Base-by-base conservation (phyloP, 2,329 filamentous ascomycete species). In the Monascus ruber region DNA sequence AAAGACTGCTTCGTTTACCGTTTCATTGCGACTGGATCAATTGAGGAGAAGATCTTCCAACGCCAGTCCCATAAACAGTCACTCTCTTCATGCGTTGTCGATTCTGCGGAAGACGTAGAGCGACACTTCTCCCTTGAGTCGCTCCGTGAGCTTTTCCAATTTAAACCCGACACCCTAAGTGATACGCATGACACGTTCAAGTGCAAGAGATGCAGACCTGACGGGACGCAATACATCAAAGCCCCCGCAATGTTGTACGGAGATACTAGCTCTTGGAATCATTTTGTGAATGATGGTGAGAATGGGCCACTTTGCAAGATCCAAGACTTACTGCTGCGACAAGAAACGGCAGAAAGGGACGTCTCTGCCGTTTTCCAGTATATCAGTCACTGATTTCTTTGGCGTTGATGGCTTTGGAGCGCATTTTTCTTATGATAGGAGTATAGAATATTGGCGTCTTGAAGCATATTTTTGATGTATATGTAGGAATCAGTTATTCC, bases 1-100 rank as follows among this genome's bases (percentile, higher is more conserved):
- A 98, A 98, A 59, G 91, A 98, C 56, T 98, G 91, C 56, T 98
- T 98, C 53, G 91, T 98, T 10, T 98, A 98, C 62, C 84, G 91
- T n/a, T 98, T 98, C 66, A 98, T 98, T 53, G 85, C 88, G 0
- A 96, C 93, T 0, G 91, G 91, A 4, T 95, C 88, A 0, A 98
- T 98, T 45, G 91, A 98, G 58, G 91, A 98, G 64, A 98, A 98
- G 68, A 95, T 98, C 50, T 98, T 98, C 68, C 91, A 98, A 63
- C 82, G 93, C 6, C 91, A 98, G 58, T 94, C 85, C 1, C 93
- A 98, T 70, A 98, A 98, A 65, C 91, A 98, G 64, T 93, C 86
- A 5, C 71, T 98, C 1, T 96, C 89, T 1, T 94, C 86, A 0
- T 95, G 88, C 52, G 91, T 98, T 4, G 91, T 98, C 5, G 91